Conservation (phyloP, 306 rosid genomes). For the Ochetophila trinervis region DNA sequence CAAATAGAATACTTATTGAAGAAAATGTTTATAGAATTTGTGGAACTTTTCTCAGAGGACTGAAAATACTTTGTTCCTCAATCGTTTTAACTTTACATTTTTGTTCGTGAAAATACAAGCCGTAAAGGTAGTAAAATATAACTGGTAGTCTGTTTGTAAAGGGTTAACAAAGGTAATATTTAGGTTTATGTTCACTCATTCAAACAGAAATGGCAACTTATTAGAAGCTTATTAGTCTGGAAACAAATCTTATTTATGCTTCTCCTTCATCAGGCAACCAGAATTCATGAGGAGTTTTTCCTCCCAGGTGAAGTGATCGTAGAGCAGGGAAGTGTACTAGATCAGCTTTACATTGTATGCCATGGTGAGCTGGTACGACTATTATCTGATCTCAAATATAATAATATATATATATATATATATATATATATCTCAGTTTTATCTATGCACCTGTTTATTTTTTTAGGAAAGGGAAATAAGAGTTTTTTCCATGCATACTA, state of each 20-base stretch:
- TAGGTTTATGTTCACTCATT: background rate
- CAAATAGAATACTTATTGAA: too few relatives aligned
- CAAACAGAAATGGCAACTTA: background rate
- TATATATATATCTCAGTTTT: too few relatives aligned
- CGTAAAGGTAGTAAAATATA: background rate
- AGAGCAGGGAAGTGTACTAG: constrained; percentile 50
- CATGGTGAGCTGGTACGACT: constrained; percentile 58
- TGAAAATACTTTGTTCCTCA: background rate
- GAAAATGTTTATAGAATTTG: background rate
- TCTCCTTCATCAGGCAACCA: constrained; percentile 43
- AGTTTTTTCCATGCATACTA: background rate
- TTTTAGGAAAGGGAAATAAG: background rate
- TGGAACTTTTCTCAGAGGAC: background rate
- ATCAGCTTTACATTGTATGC: constrained; percentile 55
- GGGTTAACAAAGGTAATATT: background rate
- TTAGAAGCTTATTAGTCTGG: constrained; percentile 9
- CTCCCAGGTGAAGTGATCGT: constrained; percentile 56
- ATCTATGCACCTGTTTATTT: background rate
- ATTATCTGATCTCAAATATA: background rate
- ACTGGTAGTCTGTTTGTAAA: background rate
- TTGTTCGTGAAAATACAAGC: background rate
- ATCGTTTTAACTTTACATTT: background rate
- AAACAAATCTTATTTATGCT: constrained; percentile 6
- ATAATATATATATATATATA: background rate
- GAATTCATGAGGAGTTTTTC: constrained; percentile 59